A percentile compares a stretch with the other conserved stretches of the same genome.
Conservation (phyloP, 495 filamentous ascomycete species). For the Polyplosphaeria fusca region DNA sequence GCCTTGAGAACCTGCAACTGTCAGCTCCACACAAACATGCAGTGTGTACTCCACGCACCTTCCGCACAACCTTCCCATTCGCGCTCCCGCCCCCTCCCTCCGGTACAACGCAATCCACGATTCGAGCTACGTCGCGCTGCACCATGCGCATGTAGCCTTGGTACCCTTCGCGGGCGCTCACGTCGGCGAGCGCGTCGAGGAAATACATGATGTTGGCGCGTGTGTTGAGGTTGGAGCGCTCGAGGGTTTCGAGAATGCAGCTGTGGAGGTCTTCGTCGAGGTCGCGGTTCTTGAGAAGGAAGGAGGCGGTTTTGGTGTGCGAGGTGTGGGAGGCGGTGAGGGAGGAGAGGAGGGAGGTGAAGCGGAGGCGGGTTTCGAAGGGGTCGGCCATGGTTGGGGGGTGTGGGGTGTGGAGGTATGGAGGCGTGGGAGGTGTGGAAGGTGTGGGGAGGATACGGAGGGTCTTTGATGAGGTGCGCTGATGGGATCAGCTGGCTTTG, state of each 20-base stretch:
- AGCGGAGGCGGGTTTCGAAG: conserved; percentile 97
- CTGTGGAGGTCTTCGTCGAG: conserved; percentile 95
- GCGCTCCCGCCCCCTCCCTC: conserved; percentile 70
- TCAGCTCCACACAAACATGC: not conserved
- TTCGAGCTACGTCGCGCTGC: conserved; percentile 81
- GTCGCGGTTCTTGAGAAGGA: conserved; percentile 87
- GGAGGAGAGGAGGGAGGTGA: conserved; percentile 80
- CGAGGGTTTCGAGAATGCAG: conserved; percentile 93
- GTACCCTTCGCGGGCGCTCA: conserved; percentile 71
- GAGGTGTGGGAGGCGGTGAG: conserved; percentile 86
- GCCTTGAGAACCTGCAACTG: conserved; percentile 58
- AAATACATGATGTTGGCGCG: conserved; percentile 99
- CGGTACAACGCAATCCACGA: conserved; percentile 71
- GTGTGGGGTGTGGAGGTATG: too few species aligned
- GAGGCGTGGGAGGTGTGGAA: too few species aligned
- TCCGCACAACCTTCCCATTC: conserved; percentile 88
- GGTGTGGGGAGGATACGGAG: too few species aligned
- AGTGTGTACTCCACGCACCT: conserved; percentile 44
- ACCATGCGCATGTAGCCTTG: conserved; percentile 85
- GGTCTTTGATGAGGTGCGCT: too few species aligned
- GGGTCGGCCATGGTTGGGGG: conserved; percentile 73
- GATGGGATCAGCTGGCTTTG: too few species aligned
- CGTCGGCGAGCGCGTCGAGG: conserved; percentile 89
- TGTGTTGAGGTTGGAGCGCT: conserved; percentile 90
- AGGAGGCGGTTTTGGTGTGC: conserved; percentile 87